phyloP scores from a whole-genome alignment of 164 flowering plant species.

The Nymphaea thermarum region DNA sequence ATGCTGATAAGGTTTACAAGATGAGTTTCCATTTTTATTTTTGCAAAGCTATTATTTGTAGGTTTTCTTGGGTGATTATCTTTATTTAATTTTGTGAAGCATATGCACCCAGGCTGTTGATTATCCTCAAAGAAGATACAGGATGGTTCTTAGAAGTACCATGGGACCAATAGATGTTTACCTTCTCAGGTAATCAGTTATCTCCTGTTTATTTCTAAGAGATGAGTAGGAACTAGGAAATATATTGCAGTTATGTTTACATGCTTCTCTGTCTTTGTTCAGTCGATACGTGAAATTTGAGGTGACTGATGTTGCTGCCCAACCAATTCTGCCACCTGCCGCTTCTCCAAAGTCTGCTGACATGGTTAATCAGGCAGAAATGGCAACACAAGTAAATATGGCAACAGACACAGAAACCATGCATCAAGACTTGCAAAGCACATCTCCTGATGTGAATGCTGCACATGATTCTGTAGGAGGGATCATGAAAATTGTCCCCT shows the following conservation, averaged over 20 bases:
- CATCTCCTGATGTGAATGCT: conserved; percentile 14
- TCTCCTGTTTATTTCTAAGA: not conserved
- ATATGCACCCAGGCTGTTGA: conserved; percentile 43
- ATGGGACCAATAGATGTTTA: conserved; percentile 86
- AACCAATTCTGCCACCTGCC: conserved; percentile 22
- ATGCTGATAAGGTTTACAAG: not conserved
- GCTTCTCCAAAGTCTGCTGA: conserved; percentile 30
- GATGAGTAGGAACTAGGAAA: no score
- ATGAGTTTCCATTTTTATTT: no score
- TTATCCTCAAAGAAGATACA: conserved; percentile 66
- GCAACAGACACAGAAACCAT: conserved; percentile 12
- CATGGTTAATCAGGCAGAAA: conserved; percentile 11
- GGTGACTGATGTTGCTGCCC: conserved; percentile 34
- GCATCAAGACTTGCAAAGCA: conserved; percentile 19
- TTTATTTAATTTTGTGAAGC: not conserved
- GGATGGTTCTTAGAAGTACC: conserved; percentile 68
- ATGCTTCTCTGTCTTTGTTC: not conserved
- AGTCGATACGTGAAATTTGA: conserved; percentile 85
- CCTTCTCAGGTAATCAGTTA: conserved; percentile 57
- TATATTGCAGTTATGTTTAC: not conserved
- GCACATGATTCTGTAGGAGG: conserved; percentile 48
- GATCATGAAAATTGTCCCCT: conserved; percentile 61
- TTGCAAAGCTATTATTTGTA: no score
- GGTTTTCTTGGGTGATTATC: no score
- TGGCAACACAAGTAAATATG: not conserved